Percentiles rank a stretch among this genome's conserved stretches.
Evolutionary conservation across 2,329 filamentous ascomycete genomes (phyloP).

Genomic region (Arthrobotrys musiformis): DNA sequence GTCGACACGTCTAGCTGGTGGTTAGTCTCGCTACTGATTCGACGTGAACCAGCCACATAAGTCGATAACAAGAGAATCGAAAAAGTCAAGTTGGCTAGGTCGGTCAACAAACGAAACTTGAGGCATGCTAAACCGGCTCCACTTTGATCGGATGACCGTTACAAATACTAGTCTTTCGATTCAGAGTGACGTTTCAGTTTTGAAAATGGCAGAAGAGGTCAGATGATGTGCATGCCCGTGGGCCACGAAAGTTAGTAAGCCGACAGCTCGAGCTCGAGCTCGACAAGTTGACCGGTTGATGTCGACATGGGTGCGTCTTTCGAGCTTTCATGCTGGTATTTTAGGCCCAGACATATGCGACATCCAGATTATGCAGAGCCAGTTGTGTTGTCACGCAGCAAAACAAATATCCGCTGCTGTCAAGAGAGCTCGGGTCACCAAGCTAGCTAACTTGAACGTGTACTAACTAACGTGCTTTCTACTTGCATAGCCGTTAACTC

Average conservation of each 20-base stretch:
- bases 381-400: conserved; percentile 9
- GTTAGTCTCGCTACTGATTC: neutral
- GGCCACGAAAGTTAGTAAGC: neutral
- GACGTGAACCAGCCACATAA: neutral
- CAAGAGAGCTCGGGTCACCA: conserved; percentile 12
- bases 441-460: no score
- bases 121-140: neutral
- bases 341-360: no score
- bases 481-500: conserved; percentile 3
- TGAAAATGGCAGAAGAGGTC: conserved; percentile 3
- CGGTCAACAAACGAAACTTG: neutral
- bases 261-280: no score
- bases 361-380: neutral
- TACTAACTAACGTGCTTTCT: neutral
- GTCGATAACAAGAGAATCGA: neutral
- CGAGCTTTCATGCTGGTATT: conserved; percentile 6
- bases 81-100: no score
- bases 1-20: neutral
- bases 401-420: conserved; percentile 7
- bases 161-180: neutral
- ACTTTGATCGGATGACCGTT: conserved; percentile 22
- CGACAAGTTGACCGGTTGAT: neutral
- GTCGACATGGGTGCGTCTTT: neutral
- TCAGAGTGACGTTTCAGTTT: neutral
- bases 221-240: conserved; percentile 4